Evolutionary conservation across 208 protist species (phyloP).

Genomic region (Angomonas ambiguus): DNA sequence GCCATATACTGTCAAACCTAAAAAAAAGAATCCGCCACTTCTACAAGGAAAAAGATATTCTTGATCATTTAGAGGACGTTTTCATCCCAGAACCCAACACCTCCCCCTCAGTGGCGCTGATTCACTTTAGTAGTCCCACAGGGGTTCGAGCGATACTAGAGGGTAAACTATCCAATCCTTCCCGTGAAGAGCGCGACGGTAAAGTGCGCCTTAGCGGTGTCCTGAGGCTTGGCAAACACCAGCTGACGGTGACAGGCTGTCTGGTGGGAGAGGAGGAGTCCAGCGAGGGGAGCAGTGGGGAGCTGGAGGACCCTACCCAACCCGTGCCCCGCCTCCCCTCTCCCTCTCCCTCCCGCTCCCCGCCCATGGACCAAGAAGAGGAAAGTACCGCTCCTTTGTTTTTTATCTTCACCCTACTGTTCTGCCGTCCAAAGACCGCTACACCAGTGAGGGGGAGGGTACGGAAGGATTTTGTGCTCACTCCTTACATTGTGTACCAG

Average conservation of each 20-base stretch:
- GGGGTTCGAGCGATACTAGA: neutral
- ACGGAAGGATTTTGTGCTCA: constrained; percentile 22
- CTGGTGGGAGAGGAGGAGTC: neutral
- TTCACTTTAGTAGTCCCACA: neutral
- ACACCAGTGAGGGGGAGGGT: neutral
- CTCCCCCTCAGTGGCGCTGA: neutral
- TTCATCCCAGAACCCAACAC: neutral
- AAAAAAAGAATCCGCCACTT: neutral
- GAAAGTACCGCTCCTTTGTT: neutral
- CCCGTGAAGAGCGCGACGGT: neutral
- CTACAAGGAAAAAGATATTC: neutral
- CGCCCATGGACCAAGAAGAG: too few species aligned
- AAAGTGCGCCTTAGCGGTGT: neutral
- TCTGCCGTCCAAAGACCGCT: neutral
- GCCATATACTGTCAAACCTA: neutral
- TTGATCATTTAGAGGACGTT: neutral
- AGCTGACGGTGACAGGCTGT: neutral
- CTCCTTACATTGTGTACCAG: constrained; percentile 52
- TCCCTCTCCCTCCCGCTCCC: neutral
- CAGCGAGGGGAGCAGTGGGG: neutral
- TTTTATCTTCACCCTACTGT: constrained; percentile 15
- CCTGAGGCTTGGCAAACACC: neutral
- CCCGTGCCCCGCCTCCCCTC: neutral
- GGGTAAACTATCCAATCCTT: neutral
- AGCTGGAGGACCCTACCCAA: constrained; percentile 2